These are phyloP conservation scores for Cinnamomum micranthum DNA, from an alignment of 164 flowering plant species.

Conservation along the genomic window DNA sequence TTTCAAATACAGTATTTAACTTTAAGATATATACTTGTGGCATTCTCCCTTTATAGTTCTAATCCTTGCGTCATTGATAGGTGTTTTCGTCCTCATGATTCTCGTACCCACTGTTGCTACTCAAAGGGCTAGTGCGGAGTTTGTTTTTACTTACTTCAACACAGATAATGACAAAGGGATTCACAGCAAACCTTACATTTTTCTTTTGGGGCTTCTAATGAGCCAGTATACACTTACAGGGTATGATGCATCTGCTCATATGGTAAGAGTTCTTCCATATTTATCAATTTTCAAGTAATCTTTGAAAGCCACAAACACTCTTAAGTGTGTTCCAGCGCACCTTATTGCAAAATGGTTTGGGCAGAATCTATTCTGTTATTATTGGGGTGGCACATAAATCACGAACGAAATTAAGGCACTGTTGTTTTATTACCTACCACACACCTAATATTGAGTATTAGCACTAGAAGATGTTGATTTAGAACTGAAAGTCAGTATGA, in stretches of 20 bases:
- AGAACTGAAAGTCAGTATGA: too few species aligned
- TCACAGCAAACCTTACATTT: conserved; percentile 60
- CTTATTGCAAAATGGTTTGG: neutral
- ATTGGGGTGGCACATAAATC: neutral
- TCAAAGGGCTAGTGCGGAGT: conserved; percentile 66
- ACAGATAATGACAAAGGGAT: conserved; percentile 79
- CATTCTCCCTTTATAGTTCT: neutral
- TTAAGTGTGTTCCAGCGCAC: neutral
- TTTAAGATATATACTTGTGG: neutral
- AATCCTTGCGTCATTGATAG: conserved; percentile 27
- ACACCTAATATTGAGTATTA: neutral
- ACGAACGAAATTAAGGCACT: neutral
- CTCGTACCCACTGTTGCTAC: conserved; percentile 77
- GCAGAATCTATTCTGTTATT: neutral
- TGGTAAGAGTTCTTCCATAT: conserved; percentile 44
- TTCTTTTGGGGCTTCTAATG: conserved; percentile 86
- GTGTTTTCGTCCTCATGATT: conserved; percentile 85
- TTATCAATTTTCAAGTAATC: neutral
- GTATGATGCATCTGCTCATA: conserved; percentile 96
- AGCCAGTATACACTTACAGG: conserved; percentile 93
- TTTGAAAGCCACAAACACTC: neutral
- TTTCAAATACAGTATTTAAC: neutral
- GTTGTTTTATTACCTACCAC: neutral
- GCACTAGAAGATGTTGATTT: too few species aligned
- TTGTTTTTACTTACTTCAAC: conserved; percentile 93